phyloP scores from a whole-genome alignment of 306 rosid genomes.

The Aeschynomene evenia region DNA sequence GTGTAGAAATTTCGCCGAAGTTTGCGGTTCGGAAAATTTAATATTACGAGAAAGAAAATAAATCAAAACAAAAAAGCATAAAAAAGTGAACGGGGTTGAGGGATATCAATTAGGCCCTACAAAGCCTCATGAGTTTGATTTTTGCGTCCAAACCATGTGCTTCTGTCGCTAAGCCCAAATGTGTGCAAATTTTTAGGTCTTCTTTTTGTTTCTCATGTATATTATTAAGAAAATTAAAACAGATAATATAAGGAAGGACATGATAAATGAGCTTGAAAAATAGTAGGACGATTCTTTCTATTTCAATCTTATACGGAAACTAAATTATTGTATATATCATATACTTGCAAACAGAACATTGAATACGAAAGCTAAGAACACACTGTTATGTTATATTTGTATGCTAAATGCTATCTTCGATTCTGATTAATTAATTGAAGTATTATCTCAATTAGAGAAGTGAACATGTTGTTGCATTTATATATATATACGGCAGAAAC shows the following conservation, averaged over 20 bases:
- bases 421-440: not conserved
- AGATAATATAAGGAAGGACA: not conserved
- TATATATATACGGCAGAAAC: not conserved
- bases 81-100: not conserved
- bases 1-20: constrained; percentile 42
- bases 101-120: constrained; percentile 45
- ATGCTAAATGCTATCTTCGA: not conserved
- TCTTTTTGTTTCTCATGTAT: not conserved
- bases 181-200: not conserved
- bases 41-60: not conserved
- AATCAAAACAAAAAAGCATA: not conserved
- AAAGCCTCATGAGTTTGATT: constrained; percentile 45
- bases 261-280: not conserved
- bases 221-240: not conserved
- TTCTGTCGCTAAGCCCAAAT: constrained; percentile 36
- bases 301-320: not conserved
- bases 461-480: not conserved
- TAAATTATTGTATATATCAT: not conserved
- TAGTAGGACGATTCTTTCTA: not conserved
- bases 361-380: not conserved
- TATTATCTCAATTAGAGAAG: not conserved
- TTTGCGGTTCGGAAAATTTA: constrained; percentile 43
- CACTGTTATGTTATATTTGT: not conserved
- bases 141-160: constrained; percentile 59
- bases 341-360: not conserved